A percentile compares a stretch with the other conserved stretches of the same genome.
These are phyloP conservation scores for Laetiporus sulphureus DNA, from an alignment of 1,284 basidiomycete genomes.

Conservation along the genomic window DNA sequence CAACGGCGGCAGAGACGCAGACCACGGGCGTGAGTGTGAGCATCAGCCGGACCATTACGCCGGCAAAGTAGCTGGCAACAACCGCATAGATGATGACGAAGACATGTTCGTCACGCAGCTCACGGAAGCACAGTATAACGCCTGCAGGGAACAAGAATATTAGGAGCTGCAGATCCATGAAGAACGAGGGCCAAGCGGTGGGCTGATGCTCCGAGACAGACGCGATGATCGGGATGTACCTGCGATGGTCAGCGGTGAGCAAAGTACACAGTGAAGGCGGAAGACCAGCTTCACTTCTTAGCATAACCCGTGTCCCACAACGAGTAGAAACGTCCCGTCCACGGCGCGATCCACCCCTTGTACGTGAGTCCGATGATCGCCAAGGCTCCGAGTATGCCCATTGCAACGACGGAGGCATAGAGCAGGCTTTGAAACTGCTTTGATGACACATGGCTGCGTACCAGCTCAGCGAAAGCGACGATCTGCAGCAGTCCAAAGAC, in stretches of 20 bases:
- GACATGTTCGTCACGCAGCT: slow-evolving; percentile 94
- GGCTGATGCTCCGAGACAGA: slow-evolving; percentile 99
- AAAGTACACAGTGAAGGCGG: slow-evolving; percentile 7
- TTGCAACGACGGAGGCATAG: slow-evolving; percentile 60
- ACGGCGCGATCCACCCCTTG: slow-evolving; percentile 95
- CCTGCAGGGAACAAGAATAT: slow-evolving; percentile 98
- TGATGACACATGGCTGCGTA: slow-evolving; percentile 85
- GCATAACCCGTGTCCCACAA: slow-evolving; percentile 99
- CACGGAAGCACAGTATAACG: slow-evolving; percentile 88
- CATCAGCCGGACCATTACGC: slow-evolving; percentile 98
- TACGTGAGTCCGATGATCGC: slow-evolving; percentile 81
- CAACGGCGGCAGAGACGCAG: slow-evolving; percentile 88
- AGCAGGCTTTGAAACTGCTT: slow-evolving; percentile 90
- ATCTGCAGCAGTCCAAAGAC: slow-evolving; percentile 98
- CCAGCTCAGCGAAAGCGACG: slow-evolving; percentile 88
- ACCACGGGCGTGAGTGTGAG: slow-evolving; percentile 89
- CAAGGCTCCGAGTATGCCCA: slow-evolving; percentile 68
- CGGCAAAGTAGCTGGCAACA: slow-evolving; percentile 96
- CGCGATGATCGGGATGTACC: slow-evolving; percentile 96
- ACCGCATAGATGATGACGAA: slow-evolving; percentile 99
- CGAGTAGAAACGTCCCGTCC: slow-evolving; percentile 99
- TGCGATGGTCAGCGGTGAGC: slow-evolving; percentile 23
- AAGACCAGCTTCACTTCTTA: slow-evolving; percentile 60
- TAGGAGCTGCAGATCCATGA: slow-evolving; percentile 98
- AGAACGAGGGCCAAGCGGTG: slow-evolving; percentile 99